Evolutionary conservation across 345 rosid genomes (phyloP), one percentile per base, ranked within the genome.

Genomic region (Salix arbutifolia): DNA sequence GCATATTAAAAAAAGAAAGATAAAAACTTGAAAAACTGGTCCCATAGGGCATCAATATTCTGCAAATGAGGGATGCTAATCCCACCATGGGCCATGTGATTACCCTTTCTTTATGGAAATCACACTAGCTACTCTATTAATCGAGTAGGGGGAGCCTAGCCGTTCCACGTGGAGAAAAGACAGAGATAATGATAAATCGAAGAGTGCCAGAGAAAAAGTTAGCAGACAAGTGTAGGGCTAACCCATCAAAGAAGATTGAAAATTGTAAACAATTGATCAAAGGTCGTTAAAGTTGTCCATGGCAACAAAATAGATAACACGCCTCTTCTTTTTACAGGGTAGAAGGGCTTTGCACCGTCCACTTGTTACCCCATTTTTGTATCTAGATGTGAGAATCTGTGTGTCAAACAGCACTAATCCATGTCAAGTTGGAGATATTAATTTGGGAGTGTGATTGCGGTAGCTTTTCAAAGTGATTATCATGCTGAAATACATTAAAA

Each of bases 311-410:
- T 61, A 25, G 65, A 38, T 52, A 37, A 72, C 33, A 38, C 44
- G 60, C 8, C 26, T 2, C 38, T n/a, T 46, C 44, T 30, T 72
- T 72, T 11, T 66, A 16, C 4, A 17, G 1, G 60, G 78, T 60
- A 73, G 68, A 78, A 64, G 37, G 16, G 52, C 61, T 75, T 76
- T 70, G 73, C 77, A 73, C 84, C 82, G 75, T 80, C 84, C 85
- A 82, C 10, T 66, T 65, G 19, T 19, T 25, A 14, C 69, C 75
- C 58, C 53, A 40, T 35, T 30, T 19, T 18, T 42, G 58, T 40
- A 72, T 53, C 42, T 68, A 52, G 48, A 38, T 35, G 23, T 17
- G 72, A 75, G 85, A 80, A 80, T 83, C 85, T 75, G 4, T 65
- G 85, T 31, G 76, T 75, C 74, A 40, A 38, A 50, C 50, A 8